These are phyloP conservation scores for Fusarium sp. DNA, from an alignment of 2,329 filamentous ascomycete genomes.

Conservation along the genomic window DNA sequence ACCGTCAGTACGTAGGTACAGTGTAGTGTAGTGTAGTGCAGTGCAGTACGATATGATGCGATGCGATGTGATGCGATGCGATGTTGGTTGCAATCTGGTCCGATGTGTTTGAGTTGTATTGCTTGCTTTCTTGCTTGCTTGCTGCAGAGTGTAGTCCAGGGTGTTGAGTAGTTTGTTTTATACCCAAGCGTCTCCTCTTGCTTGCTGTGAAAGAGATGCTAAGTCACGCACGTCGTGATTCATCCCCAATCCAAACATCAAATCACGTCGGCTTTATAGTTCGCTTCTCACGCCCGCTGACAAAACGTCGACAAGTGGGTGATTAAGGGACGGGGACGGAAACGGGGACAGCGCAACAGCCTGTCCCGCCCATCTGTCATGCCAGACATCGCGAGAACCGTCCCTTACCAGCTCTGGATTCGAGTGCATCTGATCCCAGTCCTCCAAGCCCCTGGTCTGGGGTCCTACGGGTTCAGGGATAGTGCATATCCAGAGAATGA, in stretches of 20 bases:
- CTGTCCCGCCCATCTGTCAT: constrained; percentile 12
- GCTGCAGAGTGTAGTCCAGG: not conserved
- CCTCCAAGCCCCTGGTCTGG: constrained; percentile 15
- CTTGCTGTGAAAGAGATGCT: not conserved
- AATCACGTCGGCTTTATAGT: constrained; percentile 28
- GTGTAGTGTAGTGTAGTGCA: not conserved
- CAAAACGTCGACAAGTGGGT: constrained; percentile 3
- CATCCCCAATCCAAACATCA: not conserved
- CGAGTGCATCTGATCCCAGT: constrained; percentile 39
- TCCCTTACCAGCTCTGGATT: constrained; percentile 40
- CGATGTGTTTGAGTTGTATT: not conserved
- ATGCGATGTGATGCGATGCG: not conserved
- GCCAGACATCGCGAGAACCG: constrained; percentile 25
- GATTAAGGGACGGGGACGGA: constrained; percentile 8
- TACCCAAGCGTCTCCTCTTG: not conserved
- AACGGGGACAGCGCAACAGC: constrained; percentile 19
- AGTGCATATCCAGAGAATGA: constrained; percentile 23
- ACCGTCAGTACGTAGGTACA: not conserved
- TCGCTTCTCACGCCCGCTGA: constrained; percentile 17
- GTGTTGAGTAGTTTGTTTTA: not conserved
- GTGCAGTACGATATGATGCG: not conserved
- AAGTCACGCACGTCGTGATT: constrained; percentile 4
- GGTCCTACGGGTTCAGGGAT: constrained; percentile 15
- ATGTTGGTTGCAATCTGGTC: not conserved
- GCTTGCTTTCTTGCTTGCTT: not conserved